Base-by-base conservation (phyloP, 2,329 filamentous ascomycete species). In the Aspergillus sojae region DNA sequence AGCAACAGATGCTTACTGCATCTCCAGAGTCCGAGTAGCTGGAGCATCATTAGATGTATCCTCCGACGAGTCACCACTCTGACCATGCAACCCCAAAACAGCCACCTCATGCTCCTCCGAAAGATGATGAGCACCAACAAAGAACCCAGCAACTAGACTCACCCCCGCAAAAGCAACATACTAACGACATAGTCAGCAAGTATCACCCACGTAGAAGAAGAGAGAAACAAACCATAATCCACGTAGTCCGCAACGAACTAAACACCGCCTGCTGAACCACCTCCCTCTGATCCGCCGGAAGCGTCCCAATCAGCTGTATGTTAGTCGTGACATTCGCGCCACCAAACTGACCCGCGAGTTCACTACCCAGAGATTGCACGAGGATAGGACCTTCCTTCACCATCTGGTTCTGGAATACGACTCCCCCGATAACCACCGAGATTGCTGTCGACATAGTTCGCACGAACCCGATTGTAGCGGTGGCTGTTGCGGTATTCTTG, bases 391-490 rank as follows among this genome's bases (percentile, higher is more conserved):
- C 19, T 36, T 54, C n/a, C 11, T 23, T 36, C 11, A 23, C 52
- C 57, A 59, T 59, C 32, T 59, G 45, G 74, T 92, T 92, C 76
- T 91, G 87, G 78, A 93, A 92, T 54, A 93, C 84, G 62, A 91
- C 89, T 26, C 89, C 87, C 46, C 91, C 91, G 53, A 92, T 81
- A 12, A 91, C 89, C 58, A 91, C 83, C 1, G 86, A 87, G 39
- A 88, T 85, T 11, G 87, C 84, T 0, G 87, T 90, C 19, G 86
- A 88, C 1, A 92, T 79, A 68, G 90, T 89, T 39, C 90, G 85
- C 6, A 88, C 81, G 62, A 86, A 83, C 0, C 76, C 76, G 4
- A 84, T 71, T 0, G 83, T 82, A 0, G 82, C 80, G 0, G 82
- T 85, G 0, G 83, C 83, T 1, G 80, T 78, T 0, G 82, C 82